phyloP scores from a whole-genome alignment of 2,329 filamentous ascomycete genomes.

The Aureobasidium sp. region DNA sequence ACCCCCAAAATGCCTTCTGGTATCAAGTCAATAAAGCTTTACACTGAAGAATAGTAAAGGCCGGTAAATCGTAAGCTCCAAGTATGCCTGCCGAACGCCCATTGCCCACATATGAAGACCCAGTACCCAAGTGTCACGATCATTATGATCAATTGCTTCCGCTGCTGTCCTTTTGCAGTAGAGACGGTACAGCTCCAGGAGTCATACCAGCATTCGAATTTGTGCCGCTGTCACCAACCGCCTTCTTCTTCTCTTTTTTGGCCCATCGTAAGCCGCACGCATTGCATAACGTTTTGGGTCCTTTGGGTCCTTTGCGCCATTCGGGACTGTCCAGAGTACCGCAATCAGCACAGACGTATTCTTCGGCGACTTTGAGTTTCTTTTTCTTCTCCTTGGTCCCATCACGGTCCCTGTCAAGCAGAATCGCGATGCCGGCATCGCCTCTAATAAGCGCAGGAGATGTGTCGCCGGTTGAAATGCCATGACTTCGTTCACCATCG shows the following conservation, averaged over 20 bases:
- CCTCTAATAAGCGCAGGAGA: slow-evolving; percentile 77
- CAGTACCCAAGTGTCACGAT: background rate
- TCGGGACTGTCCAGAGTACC: slow-evolving; percentile 91
- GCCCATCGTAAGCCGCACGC: slow-evolving; percentile 61
- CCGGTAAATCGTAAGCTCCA: slow-evolving; percentile 1
- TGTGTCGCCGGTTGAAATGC: slow-evolving; percentile 78
- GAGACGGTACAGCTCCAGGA: slow-evolving; percentile 12
- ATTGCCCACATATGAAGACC: background rate
- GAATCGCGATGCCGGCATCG: slow-evolving; percentile 79
- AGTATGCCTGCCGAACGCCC: slow-evolving; percentile 1
- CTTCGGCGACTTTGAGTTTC: slow-evolving; percentile 72
- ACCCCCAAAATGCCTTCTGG: slow-evolving; percentile 6
- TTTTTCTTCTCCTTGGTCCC: slow-evolving; percentile 78
- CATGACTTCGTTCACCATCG: slow-evolving; percentile 80
- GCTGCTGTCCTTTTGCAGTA: slow-evolving; percentile 17
- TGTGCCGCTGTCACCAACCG: slow-evolving; percentile 8
- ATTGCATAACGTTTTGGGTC: slow-evolving; percentile 92
- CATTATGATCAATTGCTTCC: slow-evolving; percentile 12
- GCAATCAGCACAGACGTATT: slow-evolving; percentile 94
- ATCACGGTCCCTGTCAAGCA: slow-evolving; percentile 67
- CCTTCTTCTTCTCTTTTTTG: slow-evolving; percentile 35
- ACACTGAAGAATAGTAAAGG: slow-evolving; percentile 5
- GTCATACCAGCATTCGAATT: slow-evolving; percentile 15
- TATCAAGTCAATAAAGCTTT: slow-evolving; percentile 9
- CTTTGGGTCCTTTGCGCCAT: slow-evolving; percentile 89